phyloP scores from a whole-genome alignment of 441 rosid genomes.

The Gossypium schwendimanii region DNA sequence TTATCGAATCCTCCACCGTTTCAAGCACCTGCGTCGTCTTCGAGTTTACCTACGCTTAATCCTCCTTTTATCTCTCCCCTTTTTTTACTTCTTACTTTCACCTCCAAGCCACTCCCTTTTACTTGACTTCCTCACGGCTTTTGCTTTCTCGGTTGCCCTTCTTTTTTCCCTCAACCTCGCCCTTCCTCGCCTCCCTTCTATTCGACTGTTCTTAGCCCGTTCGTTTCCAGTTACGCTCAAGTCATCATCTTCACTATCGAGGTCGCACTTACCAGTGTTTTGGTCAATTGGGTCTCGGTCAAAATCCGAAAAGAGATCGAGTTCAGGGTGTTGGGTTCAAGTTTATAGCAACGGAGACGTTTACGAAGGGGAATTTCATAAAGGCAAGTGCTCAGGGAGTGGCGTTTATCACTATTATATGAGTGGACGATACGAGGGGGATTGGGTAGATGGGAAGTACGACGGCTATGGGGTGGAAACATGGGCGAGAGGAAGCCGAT shows the following conservation, averaged over 20 bases:
- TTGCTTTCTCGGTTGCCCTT: constrained; percentile 69
- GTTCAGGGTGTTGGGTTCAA: constrained; percentile 85
- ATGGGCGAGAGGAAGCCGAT: constrained; percentile 88
- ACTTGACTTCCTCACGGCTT: constrained; percentile 70
- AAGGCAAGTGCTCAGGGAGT: constrained; percentile 70
- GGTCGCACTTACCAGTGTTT: constrained; percentile 57
- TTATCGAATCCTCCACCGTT: constrained; percentile 38
- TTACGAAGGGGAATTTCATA: constrained; percentile 73
- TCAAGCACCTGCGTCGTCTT: constrained; percentile 42
- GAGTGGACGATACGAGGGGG: constrained; percentile 86
- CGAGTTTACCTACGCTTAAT: constrained; percentile 55
- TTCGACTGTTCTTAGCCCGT: constrained; percentile 64
- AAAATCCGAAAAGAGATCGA: constrained; percentile 42
- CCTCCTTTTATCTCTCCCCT: constrained; percentile 57
- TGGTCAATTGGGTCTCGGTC: constrained; percentile 83
- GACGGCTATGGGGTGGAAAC: constrained; percentile 86
- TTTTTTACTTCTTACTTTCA: constrained; percentile 65
- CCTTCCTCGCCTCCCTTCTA: constrained; percentile 71
- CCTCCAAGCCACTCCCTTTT: constrained; percentile 64
- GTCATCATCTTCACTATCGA: constrained; percentile 21
- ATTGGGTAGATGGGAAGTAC: constrained; percentile 82
- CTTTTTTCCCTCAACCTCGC: constrained; percentile 67
- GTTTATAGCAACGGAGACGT: constrained; percentile 77
- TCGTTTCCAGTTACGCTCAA: constrained; percentile 62
- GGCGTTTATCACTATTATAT: constrained; percentile 79